Evolutionary conservation across 768 basidiomycete genomes (phyloP).

Genomic region (Steccherinum ochraceum): DNA sequence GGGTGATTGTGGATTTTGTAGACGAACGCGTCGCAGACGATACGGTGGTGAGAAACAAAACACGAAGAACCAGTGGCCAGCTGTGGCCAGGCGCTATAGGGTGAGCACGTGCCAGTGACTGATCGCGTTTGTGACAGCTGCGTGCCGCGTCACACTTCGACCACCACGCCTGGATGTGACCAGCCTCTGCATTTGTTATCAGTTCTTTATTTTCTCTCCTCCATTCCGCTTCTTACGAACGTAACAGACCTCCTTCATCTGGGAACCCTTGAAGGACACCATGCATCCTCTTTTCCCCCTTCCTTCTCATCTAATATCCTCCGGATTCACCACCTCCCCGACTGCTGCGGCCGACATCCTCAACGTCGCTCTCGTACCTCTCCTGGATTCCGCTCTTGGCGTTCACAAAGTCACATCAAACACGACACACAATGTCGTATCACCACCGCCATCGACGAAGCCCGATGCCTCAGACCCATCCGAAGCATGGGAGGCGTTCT

Average conservation of each 20-base stretch:
- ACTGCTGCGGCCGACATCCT: slow-evolving; percentile 12
- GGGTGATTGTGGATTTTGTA: too few relatives aligned
- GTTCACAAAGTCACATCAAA: slow-evolving; percentile 40
- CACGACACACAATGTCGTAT: slow-evolving; percentile 27
- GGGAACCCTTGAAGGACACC: too few relatives aligned
- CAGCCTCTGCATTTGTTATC: too few relatives aligned
- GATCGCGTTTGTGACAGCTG: not conserved
- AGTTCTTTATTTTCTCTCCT: too few relatives aligned
- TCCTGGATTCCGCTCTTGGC: slow-evolving; percentile 39
- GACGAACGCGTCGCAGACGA: too few relatives aligned
- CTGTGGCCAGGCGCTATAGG: too few relatives aligned
- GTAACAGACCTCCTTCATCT: too few relatives aligned
- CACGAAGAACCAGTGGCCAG: too few relatives aligned
- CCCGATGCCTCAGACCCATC: not conserved
- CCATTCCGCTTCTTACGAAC: too few relatives aligned
- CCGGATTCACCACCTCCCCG: slow-evolving; percentile 38
- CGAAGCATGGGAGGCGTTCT: slow-evolving; percentile 56
- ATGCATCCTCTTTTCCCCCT: slow-evolving; percentile 7
- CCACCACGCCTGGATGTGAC: too few relatives aligned
- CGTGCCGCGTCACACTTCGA: too few relatives aligned
- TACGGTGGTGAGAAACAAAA: too few relatives aligned
- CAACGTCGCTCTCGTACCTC: slow-evolving; percentile 21
- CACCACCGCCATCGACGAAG: slow-evolving; percentile 18
- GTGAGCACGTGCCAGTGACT: not conserved
- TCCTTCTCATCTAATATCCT: slow-evolving; percentile 7